Base-by-base conservation (phyloP, 768 basidiomycete genomes). In the Amanita rimosa region DNA sequence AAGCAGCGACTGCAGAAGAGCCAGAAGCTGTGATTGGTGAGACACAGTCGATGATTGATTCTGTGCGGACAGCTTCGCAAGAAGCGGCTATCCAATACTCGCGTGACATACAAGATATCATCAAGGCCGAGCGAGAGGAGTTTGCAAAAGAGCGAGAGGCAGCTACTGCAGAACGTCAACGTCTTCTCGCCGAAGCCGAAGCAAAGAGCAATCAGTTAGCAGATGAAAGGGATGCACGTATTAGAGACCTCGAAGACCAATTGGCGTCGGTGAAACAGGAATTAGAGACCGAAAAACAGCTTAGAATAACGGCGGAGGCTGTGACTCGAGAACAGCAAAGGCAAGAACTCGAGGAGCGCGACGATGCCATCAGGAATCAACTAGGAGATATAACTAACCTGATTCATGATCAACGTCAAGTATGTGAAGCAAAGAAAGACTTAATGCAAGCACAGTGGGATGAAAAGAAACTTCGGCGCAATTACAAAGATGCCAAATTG, bases 341-440 rank as follows among this genome's bases (percentile, higher is more conserved):
- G 17, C 65, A 66, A 34, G 83, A 82, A 42, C 66, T 69, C 29
- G 58, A 67, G 34, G 83, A 85, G 49, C 74, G 79, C 5, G 77
- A 82, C 52, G 79, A 83, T 11, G 71, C 65, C 6, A 60, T 85
- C 37, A 70, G 77, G 29, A 67, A 61, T 34, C 85, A 88, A 54
- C 62, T 92, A 11, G 65, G 60, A 4, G 86, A 90, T 51, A 76
- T 92, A 53, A 82, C 87, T 1, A 81, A 83, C 53, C 60, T 87
- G 46, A 68, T 90, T 11, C 78, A 84, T 49, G 79, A 82, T 50
- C 82, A 86, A 49, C 69, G 75, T 1, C 74, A 79, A 29, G 69
- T 74, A 43, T 72, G 74, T 31, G 74, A 77, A 26, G 65, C 70
- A 54, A 85, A 88, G 67, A 80, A 70, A 50, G 70, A 72, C 10